phyloP scores from a whole-genome alignment of 176 grass and related monocot genomes.

The Avena eriantha region DNA sequence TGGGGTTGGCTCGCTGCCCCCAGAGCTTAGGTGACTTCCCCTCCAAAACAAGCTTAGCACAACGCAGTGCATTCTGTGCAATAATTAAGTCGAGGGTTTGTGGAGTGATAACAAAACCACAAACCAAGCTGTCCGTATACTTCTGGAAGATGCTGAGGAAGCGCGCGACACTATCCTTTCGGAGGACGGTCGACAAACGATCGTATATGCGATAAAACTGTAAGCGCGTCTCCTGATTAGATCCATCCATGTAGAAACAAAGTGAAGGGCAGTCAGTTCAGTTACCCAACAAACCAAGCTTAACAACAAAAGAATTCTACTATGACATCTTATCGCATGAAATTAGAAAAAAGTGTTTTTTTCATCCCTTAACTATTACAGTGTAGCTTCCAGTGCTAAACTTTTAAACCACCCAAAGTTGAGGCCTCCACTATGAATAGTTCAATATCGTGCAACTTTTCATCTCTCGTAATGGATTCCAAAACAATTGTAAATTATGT shows the following conservation, averaged over 20 bases:
- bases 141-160: neutral
- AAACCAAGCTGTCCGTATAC: neutral
- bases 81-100: conserved; percentile 19
- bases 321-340: neutral
- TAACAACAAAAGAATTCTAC: neutral
- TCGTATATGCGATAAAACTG: neutral
- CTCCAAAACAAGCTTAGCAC: conserved; percentile 37
- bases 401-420: neutral
- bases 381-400: neutral
- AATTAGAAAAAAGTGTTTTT: neutral
- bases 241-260: neutral
- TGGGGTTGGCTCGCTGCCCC: neutral
- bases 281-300: neutral
- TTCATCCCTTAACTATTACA: conserved; percentile 1
- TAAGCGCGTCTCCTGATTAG: neutral
- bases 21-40: neutral
- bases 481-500: neutral
- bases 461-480: conserved; percentile 3
- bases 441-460: neutral
- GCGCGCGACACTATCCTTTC: neutral
- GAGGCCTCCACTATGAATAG: conserved; percentile 4
- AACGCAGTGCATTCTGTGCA: conserved; percentile 25
- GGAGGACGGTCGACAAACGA: neutral
- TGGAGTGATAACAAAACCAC: conserved; percentile 17
- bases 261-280: neutral